phyloP scores from a whole-genome alignment of 805 yeast species.

The Saccharomycopsis sp. region DNA sequence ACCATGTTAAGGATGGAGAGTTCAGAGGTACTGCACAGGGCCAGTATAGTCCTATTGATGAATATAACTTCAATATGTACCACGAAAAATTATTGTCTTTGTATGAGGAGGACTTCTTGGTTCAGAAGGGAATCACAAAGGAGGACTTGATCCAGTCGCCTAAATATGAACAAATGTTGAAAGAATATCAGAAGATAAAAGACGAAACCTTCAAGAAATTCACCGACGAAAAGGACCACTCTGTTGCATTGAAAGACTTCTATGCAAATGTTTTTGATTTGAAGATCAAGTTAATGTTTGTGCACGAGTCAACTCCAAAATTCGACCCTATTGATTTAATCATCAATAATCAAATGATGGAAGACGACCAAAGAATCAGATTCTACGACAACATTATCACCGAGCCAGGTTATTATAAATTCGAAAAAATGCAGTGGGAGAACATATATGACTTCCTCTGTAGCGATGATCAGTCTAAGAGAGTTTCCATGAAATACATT shows the following conservation, averaged over 20 bases:
- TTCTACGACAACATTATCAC: conserved; percentile 17
- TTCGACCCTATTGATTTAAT: conserved; percentile 19
- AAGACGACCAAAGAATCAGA: conserved; percentile 7
- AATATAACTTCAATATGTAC: conserved; percentile 40
- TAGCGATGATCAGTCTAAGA: conserved; percentile 5
- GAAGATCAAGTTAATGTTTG: conserved; percentile 14
- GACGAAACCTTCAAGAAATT: background rate
- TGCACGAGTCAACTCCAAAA: conserved; percentile 18
- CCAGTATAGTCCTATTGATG: conserved; percentile 64
- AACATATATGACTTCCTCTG: conserved; percentile 16
- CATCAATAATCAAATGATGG: conserved; percentile 13
- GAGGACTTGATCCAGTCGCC: conserved; percentile 1
- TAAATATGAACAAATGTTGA: conserved; percentile 4
- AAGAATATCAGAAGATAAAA: conserved; percentile 11
- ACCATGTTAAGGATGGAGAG: conserved; percentile 25
- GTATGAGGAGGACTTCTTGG: conserved; percentile 25
- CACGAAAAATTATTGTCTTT: conserved; percentile 45
- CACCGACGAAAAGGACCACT: conserved; percentile 3
- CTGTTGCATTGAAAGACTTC: conserved; percentile 11
- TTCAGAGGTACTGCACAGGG: conserved; percentile 68
- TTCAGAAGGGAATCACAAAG: conserved; percentile 5
- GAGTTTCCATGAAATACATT: conserved; percentile 15
- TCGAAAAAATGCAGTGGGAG: conserved; percentile 20
- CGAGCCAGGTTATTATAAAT: conserved; percentile 16
- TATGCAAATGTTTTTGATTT: conserved; percentile 13